Conservation (phyloP, 345 rosid species). For the Xanthoceras sorbifolium region DNA sequence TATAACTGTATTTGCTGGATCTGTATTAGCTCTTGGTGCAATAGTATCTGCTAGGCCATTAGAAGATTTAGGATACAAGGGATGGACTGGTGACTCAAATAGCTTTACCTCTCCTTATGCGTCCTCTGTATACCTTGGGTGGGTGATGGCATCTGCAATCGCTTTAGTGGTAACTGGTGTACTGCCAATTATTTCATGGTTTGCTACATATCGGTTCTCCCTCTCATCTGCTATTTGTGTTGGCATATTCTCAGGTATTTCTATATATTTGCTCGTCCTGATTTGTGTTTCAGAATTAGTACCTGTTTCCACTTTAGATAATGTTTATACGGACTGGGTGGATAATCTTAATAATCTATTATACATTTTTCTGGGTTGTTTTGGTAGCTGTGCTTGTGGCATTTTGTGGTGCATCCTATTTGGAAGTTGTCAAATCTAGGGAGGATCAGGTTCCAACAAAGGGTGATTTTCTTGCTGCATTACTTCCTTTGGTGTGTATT, state of each 20-base stretch:
- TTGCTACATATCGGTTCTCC: constrained; percentile 90
- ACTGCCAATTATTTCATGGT: constrained; percentile 98
- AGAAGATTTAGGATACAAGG: constrained; percentile 73
- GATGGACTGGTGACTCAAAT: constrained; percentile 62
- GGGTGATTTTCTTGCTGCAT: constrained; percentile 94
- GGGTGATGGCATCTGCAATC: constrained; percentile 97
- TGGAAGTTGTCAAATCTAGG: constrained; percentile 90
- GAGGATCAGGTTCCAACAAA: constrained; percentile 78
- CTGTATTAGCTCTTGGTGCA: constrained; percentile 78
- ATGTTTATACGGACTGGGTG: constrained; percentile 12
- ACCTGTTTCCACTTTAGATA: constrained; percentile 19
- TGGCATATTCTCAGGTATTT: constrained; percentile 79
- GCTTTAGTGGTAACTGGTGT: constrained; percentile 88
- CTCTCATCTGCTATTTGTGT: constrained; percentile 83
- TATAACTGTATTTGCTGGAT: constrained; percentile 65
- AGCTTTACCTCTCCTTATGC: constrained; percentile 76
- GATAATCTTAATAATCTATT: constrained; percentile 17
- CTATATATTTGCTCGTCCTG: constrained; percentile 10
- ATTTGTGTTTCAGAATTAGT: constrained; percentile 11
- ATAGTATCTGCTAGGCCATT: constrained; percentile 88
- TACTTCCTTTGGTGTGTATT: constrained; percentile 93
- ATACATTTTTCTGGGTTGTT: constrained; percentile 28
- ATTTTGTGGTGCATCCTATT: constrained; percentile 87
- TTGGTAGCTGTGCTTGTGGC: constrained; percentile 87
- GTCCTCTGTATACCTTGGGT: constrained; percentile 89